Base-by-base conservation (phyloP, 169 alveolate genomes). In the Cryptosporidium andersoni region DNA sequence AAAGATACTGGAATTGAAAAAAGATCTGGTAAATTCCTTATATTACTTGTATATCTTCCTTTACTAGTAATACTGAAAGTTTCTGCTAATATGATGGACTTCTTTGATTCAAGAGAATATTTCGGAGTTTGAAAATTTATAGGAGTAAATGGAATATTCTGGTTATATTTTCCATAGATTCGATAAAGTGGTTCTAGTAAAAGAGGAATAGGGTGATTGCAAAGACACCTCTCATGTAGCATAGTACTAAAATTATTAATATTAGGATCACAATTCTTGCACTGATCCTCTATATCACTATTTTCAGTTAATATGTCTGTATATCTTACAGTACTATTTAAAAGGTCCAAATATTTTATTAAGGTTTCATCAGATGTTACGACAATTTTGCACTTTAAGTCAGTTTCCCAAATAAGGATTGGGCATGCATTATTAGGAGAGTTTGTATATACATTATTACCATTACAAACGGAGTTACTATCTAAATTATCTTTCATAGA, bases 321-420 rank as follows among this genome's bases (percentile, higher is more conserved):
- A 34, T 58, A 74, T 34, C 60, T 58, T 4, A 74, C 45, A 36
- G 25, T 11, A 5, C 85, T 47, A 45, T 74, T 62, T 16, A 74
- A 12, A 1, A 74, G 49, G 37, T 74, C 43, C 49, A 74, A 45
- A 39, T 58, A 58, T 37, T 37, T 55, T 4, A 74, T 55, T 4
- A 74, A 43, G 42, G 85, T 74, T 5, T 74, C 85, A 37, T 48
- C 48, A 16, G 25, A 16, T 9, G 55, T 36, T 25, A 49, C 60
- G 3, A 68, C 60, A 16, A 74, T 74, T 45, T 68, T 74, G 25
- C 85, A 74, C 8, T 74, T 43, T 25, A 74, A 58, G n/a, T 74
- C 48, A 34, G 85, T 55, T 74, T 74, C 85, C 85, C 66, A 55
- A 8, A 74, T 74, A 6, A 74, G 63, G 14, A 74, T 74, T 25